phyloP scores from a whole-genome alignment of 805 yeast genomes.

The Zygoascus tannicola region DNA sequence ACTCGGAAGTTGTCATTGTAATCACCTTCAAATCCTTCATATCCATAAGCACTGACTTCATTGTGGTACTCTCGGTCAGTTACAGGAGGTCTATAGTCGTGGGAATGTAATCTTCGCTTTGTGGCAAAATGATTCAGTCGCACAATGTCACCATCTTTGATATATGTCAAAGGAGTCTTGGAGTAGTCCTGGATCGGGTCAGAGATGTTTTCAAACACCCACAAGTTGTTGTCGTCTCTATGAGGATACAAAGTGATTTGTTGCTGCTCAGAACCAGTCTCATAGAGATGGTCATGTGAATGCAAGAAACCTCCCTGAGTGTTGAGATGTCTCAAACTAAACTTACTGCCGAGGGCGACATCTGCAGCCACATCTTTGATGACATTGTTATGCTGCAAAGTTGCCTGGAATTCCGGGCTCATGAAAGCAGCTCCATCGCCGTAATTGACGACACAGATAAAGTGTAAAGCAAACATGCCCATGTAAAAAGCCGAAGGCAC shows the following conservation, averaged over 20 bases:
- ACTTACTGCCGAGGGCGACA: slow-evolving; percentile 60
- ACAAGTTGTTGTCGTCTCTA: slow-evolving; percentile 71
- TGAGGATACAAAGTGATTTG: slow-evolving; percentile 90
- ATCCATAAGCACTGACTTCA: slow-evolving; percentile 71
- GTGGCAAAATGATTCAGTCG: slow-evolving; percentile 65
- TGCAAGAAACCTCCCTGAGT: slow-evolving; percentile 73
- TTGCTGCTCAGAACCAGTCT: slow-evolving; percentile 61
- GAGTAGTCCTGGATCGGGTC: slow-evolving; percentile 8
- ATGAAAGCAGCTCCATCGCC: slow-evolving; percentile 57
- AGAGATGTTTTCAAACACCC: slow-evolving; percentile 50
- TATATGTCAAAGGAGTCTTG: slow-evolving; percentile 33
- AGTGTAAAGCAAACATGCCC: slow-evolving; percentile 48
- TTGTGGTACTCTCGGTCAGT: slow-evolving; percentile 84
- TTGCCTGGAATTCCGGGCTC: slow-evolving; percentile 58
- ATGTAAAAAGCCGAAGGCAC: slow-evolving; percentile 55
- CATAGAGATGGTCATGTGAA: slow-evolving; percentile 58
- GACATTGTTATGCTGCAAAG: slow-evolving; percentile 38
- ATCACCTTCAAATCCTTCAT: slow-evolving; percentile 52
- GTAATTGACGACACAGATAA: slow-evolving; percentile 33
- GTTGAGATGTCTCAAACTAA: slow-evolving; percentile 61
- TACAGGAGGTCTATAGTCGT: slow-evolving; percentile 73
- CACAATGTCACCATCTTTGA: slow-evolving; percentile 48
- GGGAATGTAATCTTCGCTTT: slow-evolving; percentile 58
- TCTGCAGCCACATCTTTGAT: slow-evolving; percentile 46
- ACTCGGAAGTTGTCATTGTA: slow-evolving; percentile 63